Conservation (phyloP, 495 filamentous ascomycete genomes). For the Hypoxylon subgilvum region DNA sequence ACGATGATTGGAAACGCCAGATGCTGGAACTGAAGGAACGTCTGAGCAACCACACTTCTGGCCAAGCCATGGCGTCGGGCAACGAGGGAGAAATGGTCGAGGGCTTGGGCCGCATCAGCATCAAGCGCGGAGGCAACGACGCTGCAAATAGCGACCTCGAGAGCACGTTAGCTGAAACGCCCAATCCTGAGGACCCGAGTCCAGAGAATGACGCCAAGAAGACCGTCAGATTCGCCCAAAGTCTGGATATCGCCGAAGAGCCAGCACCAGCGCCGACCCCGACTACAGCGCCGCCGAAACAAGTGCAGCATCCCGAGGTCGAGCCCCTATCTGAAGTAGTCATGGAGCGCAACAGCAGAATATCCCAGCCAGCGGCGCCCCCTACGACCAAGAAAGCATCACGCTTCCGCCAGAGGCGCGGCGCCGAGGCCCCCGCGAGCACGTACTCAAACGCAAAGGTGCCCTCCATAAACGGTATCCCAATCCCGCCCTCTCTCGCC, state of each 20-base stretch:
- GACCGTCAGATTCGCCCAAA: slow-evolving; percentile 75
- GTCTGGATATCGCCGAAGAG: slow-evolving; percentile 70
- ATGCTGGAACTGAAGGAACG: slow-evolving; percentile 86
- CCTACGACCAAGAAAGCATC: slow-evolving; percentile 51
- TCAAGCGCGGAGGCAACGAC: slow-evolving; percentile 32
- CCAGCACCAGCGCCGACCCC: slow-evolving; percentile 45
- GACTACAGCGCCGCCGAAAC: slow-evolving; percentile 25
- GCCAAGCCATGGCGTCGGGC: slow-evolving; percentile 16
- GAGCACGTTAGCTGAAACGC: background rate
- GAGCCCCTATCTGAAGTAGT: slow-evolving; percentile 56
- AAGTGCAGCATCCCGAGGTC: slow-evolving; percentile 43
- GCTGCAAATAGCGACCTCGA: background rate
- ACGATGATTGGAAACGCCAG: slow-evolving; percentile 67
- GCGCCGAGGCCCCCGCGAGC: slow-evolving; percentile 6
- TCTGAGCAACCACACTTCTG: slow-evolving; percentile 51
- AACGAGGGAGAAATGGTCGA: slow-evolving; percentile 42
- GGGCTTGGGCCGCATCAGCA: slow-evolving; percentile 48
- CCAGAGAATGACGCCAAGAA: slow-evolving; percentile 59
- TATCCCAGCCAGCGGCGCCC: slow-evolving; percentile 47
- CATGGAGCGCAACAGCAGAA: slow-evolving; percentile 50
- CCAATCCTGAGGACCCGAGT: background rate
- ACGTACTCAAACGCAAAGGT: too few relatives aligned
- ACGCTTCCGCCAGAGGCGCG: slow-evolving; percentile 52
- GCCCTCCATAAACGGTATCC: slow-evolving; percentile 2
- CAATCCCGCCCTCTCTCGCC: too few relatives aligned